Base-by-base conservation (phyloP, 1,139 yeast species). In the Saccharomyces hybrid region DNA sequence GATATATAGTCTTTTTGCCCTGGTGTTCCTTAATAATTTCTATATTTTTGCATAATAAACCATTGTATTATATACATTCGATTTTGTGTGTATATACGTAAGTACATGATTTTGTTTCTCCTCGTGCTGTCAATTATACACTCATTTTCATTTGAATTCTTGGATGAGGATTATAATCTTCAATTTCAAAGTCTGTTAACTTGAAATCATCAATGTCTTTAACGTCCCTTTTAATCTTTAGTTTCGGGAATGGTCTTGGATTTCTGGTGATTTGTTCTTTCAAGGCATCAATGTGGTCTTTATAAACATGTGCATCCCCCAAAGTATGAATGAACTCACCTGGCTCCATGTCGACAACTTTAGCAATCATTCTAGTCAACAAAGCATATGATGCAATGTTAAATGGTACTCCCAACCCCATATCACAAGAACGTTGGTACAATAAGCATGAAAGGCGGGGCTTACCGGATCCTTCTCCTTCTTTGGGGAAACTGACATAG, bases 401-500 rank as follows among this genome's bases (percentile, higher is more conserved):
- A 72, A 93, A 93, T 0, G 99, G 99, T 14, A 93, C 98, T 11
- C 99, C 99, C 41, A 93, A 79, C 0, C 99, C 99, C 97, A 93
- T 91, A 68, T 93, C 99, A 73, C 98, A 93, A n/a, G 97, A 88
- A 65, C 99, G 81, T 73, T 93, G 99, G 72, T 95, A 93, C 74
- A 93, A 76, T 57, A 86, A 80, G 70, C 99, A 95, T 13, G 95
- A 86, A 56, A 93, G 78, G 66, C 77, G 82, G 38, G 95, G 95
- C 64, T 73, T 81, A 23, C 70, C 71, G 6, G 25, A 9, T 20
- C 25, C 25, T 8, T 63, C 66, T 34, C 61, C 60, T 11, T 75
- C 74, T 56, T 76, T 73, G 1, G 95, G 95, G 73, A 86, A 86
- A 62, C 80, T 86, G 44, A 93, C 99, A 68, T 88, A 93, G 70